Percentiles rank a stretch among this genome's conserved stretches.
Evolutionary conservation across 345 rosid genomes (phyloP).

Genomic region (Aquilaria yunnanensis): DNA sequence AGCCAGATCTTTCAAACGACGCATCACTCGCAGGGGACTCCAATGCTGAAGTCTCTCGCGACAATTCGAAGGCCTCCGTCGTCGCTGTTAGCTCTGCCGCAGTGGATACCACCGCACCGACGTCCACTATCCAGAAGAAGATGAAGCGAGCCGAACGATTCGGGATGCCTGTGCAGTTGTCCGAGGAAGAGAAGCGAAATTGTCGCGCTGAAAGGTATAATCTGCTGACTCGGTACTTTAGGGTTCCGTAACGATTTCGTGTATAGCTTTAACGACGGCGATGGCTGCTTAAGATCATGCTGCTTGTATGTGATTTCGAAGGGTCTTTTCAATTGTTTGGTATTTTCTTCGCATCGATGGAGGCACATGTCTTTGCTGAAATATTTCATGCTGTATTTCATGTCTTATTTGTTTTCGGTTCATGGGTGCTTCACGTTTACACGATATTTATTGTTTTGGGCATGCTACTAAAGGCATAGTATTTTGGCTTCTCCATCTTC

Average conservation of each 20-base stretch:
- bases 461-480: too few relatives aligned
- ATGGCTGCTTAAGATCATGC: too few relatives aligned
- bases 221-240: background rate
- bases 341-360: too few relatives aligned
- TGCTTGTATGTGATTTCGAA: too few relatives aligned
- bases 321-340: background rate
- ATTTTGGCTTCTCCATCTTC: too few relatives aligned
- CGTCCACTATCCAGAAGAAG: conserved; percentile 59
- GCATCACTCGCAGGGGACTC: conserved; percentile 12
- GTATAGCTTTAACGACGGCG: too few relatives aligned
- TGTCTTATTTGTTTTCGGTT: too few relatives aligned
- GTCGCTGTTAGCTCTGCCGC: conserved; percentile 18
- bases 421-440: too few relatives aligned
- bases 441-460: too few relatives aligned
- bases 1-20: conserved; percentile 25
- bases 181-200: conserved; percentile 89
- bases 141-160: conserved; percentile 94
- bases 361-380: too few relatives aligned
- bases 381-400: too few relatives aligned
- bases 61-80: conserved; percentile 22
- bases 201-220: conserved; percentile 86
- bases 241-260: conserved; percentile 18
- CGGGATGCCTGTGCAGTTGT: conserved; percentile 64
- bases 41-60: conserved; percentile 13
- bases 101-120: conserved; percentile 26